phyloP scores from a whole-genome alignment of 2,329 filamentous ascomycete species.

The Fusarium beomiforme region DNA sequence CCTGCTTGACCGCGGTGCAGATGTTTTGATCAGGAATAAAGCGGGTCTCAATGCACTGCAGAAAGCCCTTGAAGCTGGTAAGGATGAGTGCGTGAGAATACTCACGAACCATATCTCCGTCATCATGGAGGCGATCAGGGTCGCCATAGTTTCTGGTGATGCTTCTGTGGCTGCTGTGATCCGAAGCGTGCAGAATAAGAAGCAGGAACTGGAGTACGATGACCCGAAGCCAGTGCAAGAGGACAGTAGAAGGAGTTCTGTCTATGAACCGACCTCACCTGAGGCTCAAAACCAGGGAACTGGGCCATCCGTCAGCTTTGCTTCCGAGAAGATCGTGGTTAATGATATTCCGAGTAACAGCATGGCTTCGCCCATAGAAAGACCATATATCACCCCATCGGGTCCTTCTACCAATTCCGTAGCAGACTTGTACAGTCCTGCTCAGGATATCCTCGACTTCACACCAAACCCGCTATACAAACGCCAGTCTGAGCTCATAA shows the following conservation, averaged over 20 bases:
- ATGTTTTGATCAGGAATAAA: constrained; percentile 9
- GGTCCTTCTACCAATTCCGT: background rate
- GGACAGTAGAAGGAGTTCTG: background rate
- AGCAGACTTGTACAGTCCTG: constrained; percentile 14
- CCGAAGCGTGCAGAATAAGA: constrained; percentile 12
- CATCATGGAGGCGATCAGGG: constrained; percentile 20
- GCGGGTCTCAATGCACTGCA: constrained; percentile 9
- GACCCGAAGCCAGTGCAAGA: background rate
- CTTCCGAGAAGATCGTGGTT: constrained; percentile 1
- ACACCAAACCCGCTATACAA: background rate
- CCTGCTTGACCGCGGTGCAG: constrained; percentile 21
- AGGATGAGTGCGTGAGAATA: constrained; percentile 45
- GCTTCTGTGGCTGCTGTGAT: constrained; percentile 17
- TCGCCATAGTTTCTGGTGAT: constrained; percentile 19
- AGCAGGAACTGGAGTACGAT: constrained; percentile 28
- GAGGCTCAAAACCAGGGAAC: background rate
- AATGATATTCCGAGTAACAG: background rate
- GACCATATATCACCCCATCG: background rate
- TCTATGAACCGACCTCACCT: background rate
- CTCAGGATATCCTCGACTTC: constrained; percentile 12
- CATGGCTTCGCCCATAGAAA: background rate
- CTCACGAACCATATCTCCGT: constrained; percentile 45
- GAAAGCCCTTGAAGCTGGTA: background rate
- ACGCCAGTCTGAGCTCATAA: background rate
- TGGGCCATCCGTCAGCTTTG: background rate